Evolutionary conservation across 768 basidiomycete genomes (phyloP), one percentile per base, ranked within the genome.

Genomic region (Termitomyces sp.): DNA sequence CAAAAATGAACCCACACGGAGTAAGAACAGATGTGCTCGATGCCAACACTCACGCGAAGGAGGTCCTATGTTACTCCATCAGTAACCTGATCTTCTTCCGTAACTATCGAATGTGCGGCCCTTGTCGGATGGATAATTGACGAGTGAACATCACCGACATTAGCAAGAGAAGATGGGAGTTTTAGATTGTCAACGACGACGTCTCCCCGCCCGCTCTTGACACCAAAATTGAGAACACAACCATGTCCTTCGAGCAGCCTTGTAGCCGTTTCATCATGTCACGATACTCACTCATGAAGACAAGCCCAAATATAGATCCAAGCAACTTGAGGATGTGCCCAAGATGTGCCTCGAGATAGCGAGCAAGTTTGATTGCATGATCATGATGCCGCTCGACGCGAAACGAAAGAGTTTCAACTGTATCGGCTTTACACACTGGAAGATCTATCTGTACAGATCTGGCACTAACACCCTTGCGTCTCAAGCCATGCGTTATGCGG

Each of bases 281-380:
- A n/a, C n/a, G 79, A 50, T 78, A 82, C 0, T 72, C 61, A 67
- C n/a, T n/a, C 89, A 87, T 8, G 59, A 69, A 39, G 64, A 58
- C 1, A 87, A 75, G 1, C 88, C 88, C 29, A 82, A 72, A 62
- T 88, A 89, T 0, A 80, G 2, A 87, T 84, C 85, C 84, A 88
- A 1, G 77, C 70, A 22, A 88, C 76, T 51, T 79, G 75, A 5
- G 79, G 76, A 63, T 89, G 81, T 37, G 73, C 61, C 60, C 80
- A 5, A 78, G 76, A 63, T 89, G 81, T 37, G 73, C 61, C 60
- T 80, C 72, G 22, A 89, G 77, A 73, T 75, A 84, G 26, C 61
- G 67, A 44, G 29, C 71, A 61, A 55, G 50, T 32, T 55, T 72
- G 6, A 86, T 71, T 0, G 86, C 77, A 58, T 88, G 88, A 20